Percentiles rank a stretch among this genome's conserved stretches.
Conservation (phyloP, 768 basidiomycete genomes). For the Kwoniella heveanensis region DNA sequence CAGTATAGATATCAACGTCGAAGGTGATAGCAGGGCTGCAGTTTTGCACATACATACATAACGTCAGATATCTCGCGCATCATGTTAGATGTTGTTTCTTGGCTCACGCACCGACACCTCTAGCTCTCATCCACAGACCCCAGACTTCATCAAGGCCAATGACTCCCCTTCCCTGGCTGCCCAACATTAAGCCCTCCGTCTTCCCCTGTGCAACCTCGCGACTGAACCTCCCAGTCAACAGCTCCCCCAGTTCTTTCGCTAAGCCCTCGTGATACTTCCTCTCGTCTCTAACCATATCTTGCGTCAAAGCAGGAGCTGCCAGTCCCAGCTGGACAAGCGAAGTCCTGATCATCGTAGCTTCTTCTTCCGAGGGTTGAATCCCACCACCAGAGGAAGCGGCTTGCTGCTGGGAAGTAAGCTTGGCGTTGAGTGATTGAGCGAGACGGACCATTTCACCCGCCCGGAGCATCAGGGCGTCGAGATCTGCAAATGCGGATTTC, state of each 20-base stretch:
- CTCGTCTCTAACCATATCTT: conserved; percentile 85
- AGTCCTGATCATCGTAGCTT: conserved; percentile 78
- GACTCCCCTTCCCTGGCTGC: conserved; percentile 65
- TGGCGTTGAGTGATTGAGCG: conserved; percentile 83
- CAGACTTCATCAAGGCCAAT: conserved; percentile 89
- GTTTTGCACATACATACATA: conserved; percentile 1
- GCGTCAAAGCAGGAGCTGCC: conserved; percentile 78
- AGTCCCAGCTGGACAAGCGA: conserved; percentile 89
- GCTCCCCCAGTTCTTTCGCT: conserved; percentile 74
- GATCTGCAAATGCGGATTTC: conserved; percentile 75
- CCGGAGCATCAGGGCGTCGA: conserved; percentile 86
- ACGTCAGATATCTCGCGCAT: conserved; percentile 6
- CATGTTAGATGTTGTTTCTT: not conserved
- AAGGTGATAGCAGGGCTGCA: conserved; percentile 83
- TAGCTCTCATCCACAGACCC: conserved; percentile 91
- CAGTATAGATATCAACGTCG: conserved; percentile 75
- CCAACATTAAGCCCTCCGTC: conserved; percentile 69
- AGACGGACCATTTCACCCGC: conserved; percentile 90
- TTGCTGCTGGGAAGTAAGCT: conserved; percentile 63
- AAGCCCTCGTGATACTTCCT: conserved; percentile 75
- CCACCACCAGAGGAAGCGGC: conserved; percentile 11
- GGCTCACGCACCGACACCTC: conserved; percentile 74
- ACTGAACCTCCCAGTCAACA: conserved; percentile 63
- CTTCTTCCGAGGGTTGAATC: conserved; percentile 24
- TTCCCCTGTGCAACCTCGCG: conserved; percentile 54